phyloP scores from a whole-genome alignment of 805 yeast species.

The Saturnispora besseyi region DNA sequence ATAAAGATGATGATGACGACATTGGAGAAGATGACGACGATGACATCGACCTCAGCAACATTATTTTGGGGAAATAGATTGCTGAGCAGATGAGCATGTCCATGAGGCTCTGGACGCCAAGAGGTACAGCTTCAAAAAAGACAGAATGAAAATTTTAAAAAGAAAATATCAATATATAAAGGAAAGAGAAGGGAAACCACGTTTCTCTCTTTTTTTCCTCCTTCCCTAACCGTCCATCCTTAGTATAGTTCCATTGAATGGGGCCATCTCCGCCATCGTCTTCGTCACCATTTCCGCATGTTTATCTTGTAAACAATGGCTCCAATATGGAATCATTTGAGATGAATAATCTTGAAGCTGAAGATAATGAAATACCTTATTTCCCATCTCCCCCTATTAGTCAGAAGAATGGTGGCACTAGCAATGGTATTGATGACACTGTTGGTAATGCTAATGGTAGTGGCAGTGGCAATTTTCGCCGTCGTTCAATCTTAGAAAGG shows the following conservation, averaged over 20 bases:
- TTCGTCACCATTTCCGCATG: not conserved
- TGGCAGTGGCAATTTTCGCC: not conserved
- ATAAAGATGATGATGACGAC: constrained; percentile 1
- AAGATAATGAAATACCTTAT: not conserved
- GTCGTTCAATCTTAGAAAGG: constrained; percentile 3
- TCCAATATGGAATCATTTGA: not conserved
- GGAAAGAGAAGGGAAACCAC: not conserved
- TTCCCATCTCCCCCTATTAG: not conserved
- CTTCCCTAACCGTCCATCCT: not conserved
- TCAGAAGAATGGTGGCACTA: not conserved
- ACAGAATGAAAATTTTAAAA: not conserved
- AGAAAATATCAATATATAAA: not conserved
- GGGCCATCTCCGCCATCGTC: not conserved
- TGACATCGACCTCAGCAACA: constrained; percentile 1
- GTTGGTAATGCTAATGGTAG: not conserved
- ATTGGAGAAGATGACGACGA: not conserved
- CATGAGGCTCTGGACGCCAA: not conserved
- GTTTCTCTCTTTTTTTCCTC: not conserved
- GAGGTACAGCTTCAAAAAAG: not conserved
- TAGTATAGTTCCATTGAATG: not conserved
- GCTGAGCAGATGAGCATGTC: not conserved
- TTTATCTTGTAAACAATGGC: not conserved
- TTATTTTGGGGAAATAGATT: constrained; percentile 4
- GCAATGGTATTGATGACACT: not conserved
- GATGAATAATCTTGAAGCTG: not conserved